A percentile compares a stretch with the other conserved stretches of the same genome.
Evolutionary conservation across 2,329 filamentous ascomycete genomes (phyloP).

Genomic region (Coniochaeta ligniaria): DNA sequence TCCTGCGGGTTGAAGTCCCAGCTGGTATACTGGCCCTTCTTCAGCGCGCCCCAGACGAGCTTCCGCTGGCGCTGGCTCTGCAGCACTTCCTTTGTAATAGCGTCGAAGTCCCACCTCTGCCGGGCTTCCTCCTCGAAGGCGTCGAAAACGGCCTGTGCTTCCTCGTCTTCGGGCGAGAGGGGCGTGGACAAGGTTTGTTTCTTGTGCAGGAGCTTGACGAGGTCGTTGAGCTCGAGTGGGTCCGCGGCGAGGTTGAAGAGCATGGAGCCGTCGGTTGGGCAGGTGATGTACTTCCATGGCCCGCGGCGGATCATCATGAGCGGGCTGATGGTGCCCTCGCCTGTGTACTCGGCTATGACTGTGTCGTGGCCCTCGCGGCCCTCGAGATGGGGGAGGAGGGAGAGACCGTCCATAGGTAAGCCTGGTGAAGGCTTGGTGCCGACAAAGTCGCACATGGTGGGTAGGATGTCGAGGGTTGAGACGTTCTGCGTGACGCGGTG

Average conservation of each 20-base stretch:
- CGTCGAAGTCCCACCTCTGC: conserved; percentile 72
- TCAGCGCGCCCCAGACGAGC: conserved; percentile 74
- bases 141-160: conserved; percentile 43
- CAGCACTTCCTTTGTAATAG: conserved; percentile 68
- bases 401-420: conserved; percentile 81
- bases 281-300: conserved; percentile 85
- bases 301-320: conserved; percentile 92
- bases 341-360: conserved; percentile 92
- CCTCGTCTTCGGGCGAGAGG: conserved; percentile 35
- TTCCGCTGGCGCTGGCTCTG: conserved; percentile 71
- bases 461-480: conserved; percentile 83
- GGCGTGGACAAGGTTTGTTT: conserved; percentile 3
- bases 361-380: conserved; percentile 67
- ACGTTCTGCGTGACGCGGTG: conserved; percentile 78
- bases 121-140: conserved; percentile 69
- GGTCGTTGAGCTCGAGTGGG: conserved; percentile 69
- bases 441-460: conserved; percentile 78
- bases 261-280: conserved; percentile 75
- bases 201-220: conserved; percentile 44
- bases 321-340: conserved; percentile 81
- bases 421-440: conserved; percentile 61
- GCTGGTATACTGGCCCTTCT: conserved; percentile 65
- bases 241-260: conserved; percentile 74
- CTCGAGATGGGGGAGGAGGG: conserved; percentile 71
- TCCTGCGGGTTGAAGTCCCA: conserved; percentile 82